A percentile compares a stretch with the other conserved stretches of the same genome.
phyloP scores from a whole-genome alignment of 441 rosid species.

The Rhodomyrtus psidioides region DNA sequence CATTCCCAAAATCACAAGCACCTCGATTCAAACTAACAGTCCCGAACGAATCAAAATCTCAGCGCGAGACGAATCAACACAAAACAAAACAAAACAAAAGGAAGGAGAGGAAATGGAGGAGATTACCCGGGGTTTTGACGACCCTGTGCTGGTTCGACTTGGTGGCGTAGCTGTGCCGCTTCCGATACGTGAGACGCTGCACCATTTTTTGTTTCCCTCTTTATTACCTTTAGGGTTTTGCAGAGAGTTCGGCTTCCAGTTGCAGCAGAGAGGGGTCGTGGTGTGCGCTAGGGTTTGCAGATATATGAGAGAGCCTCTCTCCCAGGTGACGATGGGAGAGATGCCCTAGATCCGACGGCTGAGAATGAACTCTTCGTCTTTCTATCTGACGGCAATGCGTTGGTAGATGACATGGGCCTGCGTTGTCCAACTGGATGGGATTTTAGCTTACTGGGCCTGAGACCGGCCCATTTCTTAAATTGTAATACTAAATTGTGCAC shows the following conservation, averaged over 20 bases:
- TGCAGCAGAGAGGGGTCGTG: background rate
- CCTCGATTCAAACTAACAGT: background rate
- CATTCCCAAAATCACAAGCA: background rate
- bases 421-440: background rate
- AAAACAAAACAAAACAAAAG: no score
- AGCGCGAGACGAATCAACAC: background rate
- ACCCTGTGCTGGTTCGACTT: conserved; percentile 55
- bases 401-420: background rate
- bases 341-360: conserved; percentile 27
- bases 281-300: background rate
- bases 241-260: background rate
- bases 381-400: background rate
- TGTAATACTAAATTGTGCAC: background rate
- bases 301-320: conserved; percentile 2
- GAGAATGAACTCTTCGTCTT: background rate
- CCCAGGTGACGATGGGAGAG: background rate
- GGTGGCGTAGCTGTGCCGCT: conserved; percentile 60
- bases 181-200: conserved; percentile 52
- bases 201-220: conserved; percentile 24
- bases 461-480: background rate
- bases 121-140: conserved; percentile 54
- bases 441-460: background rate
- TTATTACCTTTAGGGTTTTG: conserved; percentile 19
- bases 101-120: background rate
- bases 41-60: background rate